Evolutionary conservation across 345 rosid genomes (phyloP).

Genomic region (Viola odorata): DNA sequence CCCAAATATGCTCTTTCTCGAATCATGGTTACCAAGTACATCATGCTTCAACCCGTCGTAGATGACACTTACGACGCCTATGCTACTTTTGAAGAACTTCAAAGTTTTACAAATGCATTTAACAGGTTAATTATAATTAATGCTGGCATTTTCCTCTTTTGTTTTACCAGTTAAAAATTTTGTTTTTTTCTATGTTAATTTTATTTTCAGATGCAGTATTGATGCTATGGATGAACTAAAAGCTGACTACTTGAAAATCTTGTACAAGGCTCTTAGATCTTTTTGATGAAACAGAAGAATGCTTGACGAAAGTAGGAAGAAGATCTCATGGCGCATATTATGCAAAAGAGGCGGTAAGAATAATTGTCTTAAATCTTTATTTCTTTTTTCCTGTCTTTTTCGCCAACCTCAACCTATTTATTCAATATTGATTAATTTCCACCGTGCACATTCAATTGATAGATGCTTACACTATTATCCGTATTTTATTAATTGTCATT

Average conservation of each 20-base stretch:
- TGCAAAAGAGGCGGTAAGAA: constrained; percentile 7
- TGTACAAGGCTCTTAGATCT: neutral
- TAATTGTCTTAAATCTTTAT: neutral
- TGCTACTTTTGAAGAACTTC: neutral
- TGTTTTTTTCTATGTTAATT: neutral
- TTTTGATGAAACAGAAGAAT: neutral
- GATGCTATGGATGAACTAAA: neutral
- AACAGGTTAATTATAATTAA: neutral
- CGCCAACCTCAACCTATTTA: neutral
- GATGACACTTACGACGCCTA: neutral
- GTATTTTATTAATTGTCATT: no score
- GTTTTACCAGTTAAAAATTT: neutral
- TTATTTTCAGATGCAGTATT: neutral
- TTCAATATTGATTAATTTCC: no score
- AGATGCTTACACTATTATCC: no score
- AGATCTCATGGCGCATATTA: neutral
- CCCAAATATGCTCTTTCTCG: neutral
- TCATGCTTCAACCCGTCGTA: neutral
- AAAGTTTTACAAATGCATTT: neutral
- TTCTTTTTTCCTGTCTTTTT: neutral
- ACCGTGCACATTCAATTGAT: no score
- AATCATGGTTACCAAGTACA: neutral
- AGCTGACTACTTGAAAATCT: neutral
- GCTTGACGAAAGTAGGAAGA: neutral
- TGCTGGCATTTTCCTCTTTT: neutral